Percentiles rank a stretch among this genome's conserved stretches.
These are phyloP conservation scores for Tylopilus subfusipes DNA, from an alignment of 768 basidiomycete species.

Conservation along the genomic window DNA sequence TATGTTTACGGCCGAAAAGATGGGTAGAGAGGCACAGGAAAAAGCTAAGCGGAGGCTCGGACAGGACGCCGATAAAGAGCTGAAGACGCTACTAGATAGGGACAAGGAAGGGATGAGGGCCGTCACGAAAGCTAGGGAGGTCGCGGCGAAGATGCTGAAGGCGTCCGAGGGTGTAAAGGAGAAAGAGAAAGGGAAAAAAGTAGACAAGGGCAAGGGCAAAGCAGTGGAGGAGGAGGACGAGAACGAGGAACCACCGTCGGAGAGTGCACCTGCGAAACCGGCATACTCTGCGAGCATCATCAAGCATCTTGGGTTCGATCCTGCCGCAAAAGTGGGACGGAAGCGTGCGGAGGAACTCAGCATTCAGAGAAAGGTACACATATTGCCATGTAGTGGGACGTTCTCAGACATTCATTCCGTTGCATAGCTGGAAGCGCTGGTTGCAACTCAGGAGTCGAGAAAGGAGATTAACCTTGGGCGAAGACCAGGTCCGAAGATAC, in stretches of 20 bases:
- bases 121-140: constrained; percentile 59
- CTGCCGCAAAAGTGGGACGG: constrained; percentile 53
- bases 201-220: constrained; percentile 17
- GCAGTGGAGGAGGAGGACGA: constrained; percentile 8
- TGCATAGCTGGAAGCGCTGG: constrained; percentile 53
- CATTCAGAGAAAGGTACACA: constrained; percentile 56
- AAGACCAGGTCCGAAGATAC: constrained; percentile 58
- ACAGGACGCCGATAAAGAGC: constrained; percentile 55
- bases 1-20: constrained; percentile 60
- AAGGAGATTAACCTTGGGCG: constrained; percentile 58
- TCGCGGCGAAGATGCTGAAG: constrained; percentile 29
- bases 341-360: constrained; percentile 38
- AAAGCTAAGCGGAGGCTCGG: constrained; percentile 62
- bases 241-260: constrained; percentile 16
- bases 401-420: neutral
- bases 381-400: neutral
- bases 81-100: constrained; percentile 57
- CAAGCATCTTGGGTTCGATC: constrained; percentile 77
- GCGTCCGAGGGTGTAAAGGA: constrained; percentile 15
- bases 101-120: constrained; percentile 68
- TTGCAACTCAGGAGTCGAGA: constrained; percentile 47
- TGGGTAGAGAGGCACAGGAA: constrained; percentile 80
- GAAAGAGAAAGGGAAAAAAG: constrained; percentile 14
- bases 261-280: constrained; percentile 31
- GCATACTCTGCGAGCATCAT: constrained; percentile 67